Evolutionary conservation across 805 yeast species (phyloP).

Genomic region (Wickerhamomyces chaumierensis): DNA sequence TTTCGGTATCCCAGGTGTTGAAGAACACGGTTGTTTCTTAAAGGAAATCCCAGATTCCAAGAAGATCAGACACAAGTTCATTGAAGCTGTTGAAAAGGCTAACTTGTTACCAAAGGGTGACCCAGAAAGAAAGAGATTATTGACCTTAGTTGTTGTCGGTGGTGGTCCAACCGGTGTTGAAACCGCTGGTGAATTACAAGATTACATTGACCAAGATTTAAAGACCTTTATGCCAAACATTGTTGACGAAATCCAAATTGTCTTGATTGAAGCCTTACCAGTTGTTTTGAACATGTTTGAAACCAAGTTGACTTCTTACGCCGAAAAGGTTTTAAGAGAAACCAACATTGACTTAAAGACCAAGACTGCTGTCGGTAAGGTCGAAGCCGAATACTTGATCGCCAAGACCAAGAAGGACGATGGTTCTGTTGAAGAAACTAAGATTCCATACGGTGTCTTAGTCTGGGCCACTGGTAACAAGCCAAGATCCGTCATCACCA

Average conservation of each 20-base stretch:
- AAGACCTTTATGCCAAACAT: constrained; percentile 81
- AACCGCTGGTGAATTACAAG: constrained; percentile 93
- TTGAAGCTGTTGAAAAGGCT: constrained; percentile 85
- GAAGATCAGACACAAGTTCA: constrained; percentile 67
- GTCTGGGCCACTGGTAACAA: constrained; percentile 98
- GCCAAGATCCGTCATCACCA: constrained; percentile 62
- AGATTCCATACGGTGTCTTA: constrained; percentile 79
- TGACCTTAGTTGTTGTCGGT: constrained; percentile 85
- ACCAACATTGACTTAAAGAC: constrained; percentile 65
- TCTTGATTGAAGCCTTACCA: constrained; percentile 85
- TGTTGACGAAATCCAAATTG: constrained; percentile 73
- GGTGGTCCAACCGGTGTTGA: constrained; percentile 99
- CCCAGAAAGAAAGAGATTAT: constrained; percentile 74
- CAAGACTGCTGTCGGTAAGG: constrained; percentile 83
- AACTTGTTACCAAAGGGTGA: constrained; percentile 68
- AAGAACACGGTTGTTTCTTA: constrained; percentile 72
- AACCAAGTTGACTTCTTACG: constrained; percentile 30
- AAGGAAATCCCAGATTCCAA: constrained; percentile 85
- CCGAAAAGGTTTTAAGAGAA: constrained; percentile 29
- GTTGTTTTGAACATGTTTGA: constrained; percentile 57
- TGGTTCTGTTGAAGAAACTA: constrained; percentile 47
- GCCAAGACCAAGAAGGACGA: constrained; percentile 66
- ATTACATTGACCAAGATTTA: constrained; percentile 86
- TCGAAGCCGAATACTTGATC: constrained; percentile 57
- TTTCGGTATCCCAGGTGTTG: constrained; percentile 87